Evolutionary conservation across 2,329 filamentous ascomycete species (phyloP).

Genomic region (Monilinia fructigena): DNA sequence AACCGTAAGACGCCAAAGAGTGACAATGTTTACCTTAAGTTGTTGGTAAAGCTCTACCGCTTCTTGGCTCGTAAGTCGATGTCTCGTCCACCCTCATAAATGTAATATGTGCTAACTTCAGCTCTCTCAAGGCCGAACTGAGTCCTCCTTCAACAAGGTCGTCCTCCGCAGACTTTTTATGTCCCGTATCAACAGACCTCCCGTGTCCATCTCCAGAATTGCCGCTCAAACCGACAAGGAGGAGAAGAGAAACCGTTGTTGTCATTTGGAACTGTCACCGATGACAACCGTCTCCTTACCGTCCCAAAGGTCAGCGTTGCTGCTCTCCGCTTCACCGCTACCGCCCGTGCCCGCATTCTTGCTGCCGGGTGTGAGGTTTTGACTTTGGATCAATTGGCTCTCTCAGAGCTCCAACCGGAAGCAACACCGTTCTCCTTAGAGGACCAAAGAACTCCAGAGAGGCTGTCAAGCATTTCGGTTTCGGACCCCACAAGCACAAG

Average conservation of each 20-base stretch:
- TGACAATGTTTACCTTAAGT: constrained; percentile 96
- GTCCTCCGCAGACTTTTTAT: constrained; percentile 96
- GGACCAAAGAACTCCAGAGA: constrained; percentile 98
- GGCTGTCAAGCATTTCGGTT: constrained; percentile 98
- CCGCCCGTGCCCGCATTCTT: constrained; percentile 87
- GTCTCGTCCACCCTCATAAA: constrained; percentile 6
- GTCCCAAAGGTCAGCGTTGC: constrained; percentile 92
- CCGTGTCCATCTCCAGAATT: constrained; percentile 92
- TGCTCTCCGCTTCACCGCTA: constrained; percentile 94
- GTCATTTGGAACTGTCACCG: constrained; percentile 95
- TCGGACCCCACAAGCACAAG: constrained; percentile 98
- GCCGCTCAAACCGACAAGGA: constrained; percentile 64
- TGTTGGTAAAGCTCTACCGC: constrained; percentile 97
- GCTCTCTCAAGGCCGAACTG: constrained; percentile 73
- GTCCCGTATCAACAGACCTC: constrained; percentile 97
- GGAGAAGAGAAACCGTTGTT: constrained; percentile 84
- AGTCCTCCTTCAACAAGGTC: constrained; percentile 98
- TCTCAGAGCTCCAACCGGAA: constrained; percentile 88
- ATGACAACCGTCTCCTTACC: constrained; percentile 90
- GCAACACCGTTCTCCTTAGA: constrained; percentile 95
- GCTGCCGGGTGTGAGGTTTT: constrained; percentile 93
- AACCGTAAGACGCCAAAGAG: constrained; percentile 97
- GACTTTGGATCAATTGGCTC: constrained; percentile 96
- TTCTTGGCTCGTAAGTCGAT: constrained; percentile 83
- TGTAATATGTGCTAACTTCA: constrained; percentile 10